Evolutionary conservation across 306 rosid species (phyloP), one percentile per base, ranked within the genome.

Genomic region (Quillaja saponaria): DNA sequence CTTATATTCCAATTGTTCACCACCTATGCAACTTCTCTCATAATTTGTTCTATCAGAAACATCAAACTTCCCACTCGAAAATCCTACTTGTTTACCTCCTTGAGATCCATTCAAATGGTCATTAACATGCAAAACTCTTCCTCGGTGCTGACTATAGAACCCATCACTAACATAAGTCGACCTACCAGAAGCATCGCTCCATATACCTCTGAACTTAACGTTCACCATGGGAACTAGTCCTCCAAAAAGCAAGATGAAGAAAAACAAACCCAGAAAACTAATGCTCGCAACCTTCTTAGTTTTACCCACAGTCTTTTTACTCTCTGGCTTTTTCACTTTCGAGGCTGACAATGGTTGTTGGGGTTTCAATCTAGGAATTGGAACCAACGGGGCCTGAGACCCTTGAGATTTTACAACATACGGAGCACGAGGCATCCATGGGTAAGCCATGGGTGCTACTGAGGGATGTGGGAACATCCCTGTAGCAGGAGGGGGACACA

Each of bases 271-370:
- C 80, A 94, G 66, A 18, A 89, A 80, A 81, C 97, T 89, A 76
- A 94, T 81, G 71, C 97, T 94, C 8, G 99, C 95, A 76, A 87
- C 96, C 82, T 94, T 94, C 86, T 87, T 94, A 64, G 97, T 81
- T 64, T 80, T 85, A 71, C 83, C 90, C 75, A 82, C 90, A 62
- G 14, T 53, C 72, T 84, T 91, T 80, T 75, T 87, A 63, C 73
- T 46, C 63, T 81, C 95, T 0, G 67, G 56, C 61, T 76, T 81
- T 55, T 81, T 92, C 15, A 25, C 28, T 81, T 73, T 94, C 1
- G 89, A 44, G 2, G 78, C 76, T 0, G 91, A 38, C 31, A 34
- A 75, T 0, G 87, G 74, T 50, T 71, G 87, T 66, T 76, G 91
- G 56, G 99, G 61, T 85, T 85, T 87, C 77, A 89, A 75, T 58